Base-by-base conservation (phyloP, 805 yeast species). In the Debaryomyces prosopidis region DNA sequence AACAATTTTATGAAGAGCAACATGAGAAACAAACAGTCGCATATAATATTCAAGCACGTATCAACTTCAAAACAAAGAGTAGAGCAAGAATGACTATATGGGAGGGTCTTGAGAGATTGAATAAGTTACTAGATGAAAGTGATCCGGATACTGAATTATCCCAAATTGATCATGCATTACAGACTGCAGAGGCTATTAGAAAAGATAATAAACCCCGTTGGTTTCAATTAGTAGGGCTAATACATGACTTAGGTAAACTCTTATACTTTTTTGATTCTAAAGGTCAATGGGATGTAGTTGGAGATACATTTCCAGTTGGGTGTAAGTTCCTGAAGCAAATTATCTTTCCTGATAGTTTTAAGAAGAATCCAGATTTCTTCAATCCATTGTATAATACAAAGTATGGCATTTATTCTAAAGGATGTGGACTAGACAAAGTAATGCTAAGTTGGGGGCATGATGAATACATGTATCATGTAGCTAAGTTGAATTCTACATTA, bases 251-350 rank as follows among this genome's bases (percentile, higher is more conserved):
- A 48, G 90, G 90, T 0, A 84, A 84, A 55, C 69, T 84, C 14
- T 67, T 84, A 14, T 84, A 84, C 58, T 84, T 84, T 51, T 84
- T 78, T 55, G 89, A 82, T 53, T 83, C 88, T 11, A 73, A 80
- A 53, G 89, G 89, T 6, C 89, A 84, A 59, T 84, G 89, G 89
- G 89, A 84, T 57, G 90, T 84, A 26, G 90, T 84, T 16, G 90
- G 90, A 5, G 90, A 84, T 58, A 84, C 89, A 2, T 84, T 84
- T 55, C 87, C 89, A 0, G 87, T 84, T 19, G 90, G 90, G 2
- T 84, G 90, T 59, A 74, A 75, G 47, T 84, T 75, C 55, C 81
- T 80, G 54, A 76, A 76, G 46, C 75, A 77, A 50, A 82, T 80
- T 40, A 83, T 84, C 11, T 80, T 79, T 51, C 76, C 82, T 36